phyloP scores from a whole-genome alignment of 1,284 basidiomycete genomes.

The Tilletia indica region DNA sequence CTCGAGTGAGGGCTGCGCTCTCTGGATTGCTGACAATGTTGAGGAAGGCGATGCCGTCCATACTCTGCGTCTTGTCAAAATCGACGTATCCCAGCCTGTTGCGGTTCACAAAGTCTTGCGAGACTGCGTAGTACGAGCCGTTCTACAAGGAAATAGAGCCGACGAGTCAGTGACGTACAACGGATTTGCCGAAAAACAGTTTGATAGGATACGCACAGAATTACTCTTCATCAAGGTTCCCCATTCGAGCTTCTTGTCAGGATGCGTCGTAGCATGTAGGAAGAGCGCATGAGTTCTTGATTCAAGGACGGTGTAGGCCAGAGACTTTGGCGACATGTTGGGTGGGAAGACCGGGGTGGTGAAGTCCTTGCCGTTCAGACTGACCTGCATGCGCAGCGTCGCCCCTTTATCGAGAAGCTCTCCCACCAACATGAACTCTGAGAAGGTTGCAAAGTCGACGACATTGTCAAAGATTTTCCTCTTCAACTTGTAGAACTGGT shows the following conservation, averaged over 20 bases:
- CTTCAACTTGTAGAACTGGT: slow-evolving; percentile 71
- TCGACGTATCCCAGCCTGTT: slow-evolving; percentile 85
- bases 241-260: slow-evolving; percentile 72
- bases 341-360: slow-evolving; percentile 85
- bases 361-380: slow-evolving; percentile 81
- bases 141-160: slow-evolving; percentile 59
- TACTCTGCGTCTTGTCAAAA: slow-evolving; percentile 94
- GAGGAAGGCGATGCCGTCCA: slow-evolving; percentile 91
- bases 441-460: slow-evolving; percentile 93
- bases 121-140: slow-evolving; percentile 89
- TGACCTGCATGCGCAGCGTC: slow-evolving; percentile 74
- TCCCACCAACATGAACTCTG: slow-evolving; percentile 89
- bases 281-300: slow-evolving; percentile 90
- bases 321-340: slow-evolving; percentile 77
- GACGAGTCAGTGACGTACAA: background rate
- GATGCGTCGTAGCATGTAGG: slow-evolving; percentile 89
- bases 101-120: slow-evolving; percentile 83
- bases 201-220: slow-evolving; percentile 59
- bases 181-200: background rate
- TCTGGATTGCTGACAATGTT: slow-evolving; percentile 83
- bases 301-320: slow-evolving; percentile 92
- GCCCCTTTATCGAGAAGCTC: slow-evolving; percentile 64
- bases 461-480: slow-evolving; percentile 75
- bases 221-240: slow-evolving; percentile 92
- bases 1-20: slow-evolving; percentile 70